Percentiles rank a stretch among this genome's conserved stretches.
Conservation (phyloP, 192 early-diverging fungal genomes). For the Tieghemiomyces parasiticus region DNA sequence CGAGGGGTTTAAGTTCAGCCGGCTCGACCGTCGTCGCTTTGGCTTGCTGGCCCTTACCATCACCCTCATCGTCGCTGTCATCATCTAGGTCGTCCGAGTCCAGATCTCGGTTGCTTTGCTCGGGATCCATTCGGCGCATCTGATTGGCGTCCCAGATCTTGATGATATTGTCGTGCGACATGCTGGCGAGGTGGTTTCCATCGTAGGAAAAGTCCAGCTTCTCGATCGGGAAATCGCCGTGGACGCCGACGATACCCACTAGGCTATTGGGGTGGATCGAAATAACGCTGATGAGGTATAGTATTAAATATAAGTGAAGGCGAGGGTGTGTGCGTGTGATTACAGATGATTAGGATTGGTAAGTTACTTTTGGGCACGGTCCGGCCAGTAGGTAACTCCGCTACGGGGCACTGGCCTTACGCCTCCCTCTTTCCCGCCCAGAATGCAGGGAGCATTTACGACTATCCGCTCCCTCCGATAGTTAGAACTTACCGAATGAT, state of each 20-base stretch:
- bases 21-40: not conserved
- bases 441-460: no score
- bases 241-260: constrained; percentile 76
- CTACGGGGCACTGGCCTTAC: no score
- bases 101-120: constrained; percentile 28
- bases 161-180: constrained; percentile 74
- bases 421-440: no score
- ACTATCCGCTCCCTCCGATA: no score
- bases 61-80: constrained; percentile 27
- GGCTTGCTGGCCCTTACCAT: not conserved
- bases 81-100: constrained; percentile 29
- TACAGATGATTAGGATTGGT: no score
- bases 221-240: constrained; percentile 84
- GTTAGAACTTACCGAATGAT: no score
- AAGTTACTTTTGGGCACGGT: no score
- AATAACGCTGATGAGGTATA: no score
- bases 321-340: no score
- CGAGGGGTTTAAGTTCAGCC: not conserved
- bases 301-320: no score
- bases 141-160: constrained; percentile 77
- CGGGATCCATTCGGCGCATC: constrained; percentile 32
- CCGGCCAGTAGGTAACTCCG: no score
- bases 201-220: constrained; percentile 53
- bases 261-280: constrained; percentile 83
- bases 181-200: constrained; percentile 58